Conservation (phyloP, 2,329 filamentous ascomycete genomes). For the Fusarium protoensiforme region DNA sequence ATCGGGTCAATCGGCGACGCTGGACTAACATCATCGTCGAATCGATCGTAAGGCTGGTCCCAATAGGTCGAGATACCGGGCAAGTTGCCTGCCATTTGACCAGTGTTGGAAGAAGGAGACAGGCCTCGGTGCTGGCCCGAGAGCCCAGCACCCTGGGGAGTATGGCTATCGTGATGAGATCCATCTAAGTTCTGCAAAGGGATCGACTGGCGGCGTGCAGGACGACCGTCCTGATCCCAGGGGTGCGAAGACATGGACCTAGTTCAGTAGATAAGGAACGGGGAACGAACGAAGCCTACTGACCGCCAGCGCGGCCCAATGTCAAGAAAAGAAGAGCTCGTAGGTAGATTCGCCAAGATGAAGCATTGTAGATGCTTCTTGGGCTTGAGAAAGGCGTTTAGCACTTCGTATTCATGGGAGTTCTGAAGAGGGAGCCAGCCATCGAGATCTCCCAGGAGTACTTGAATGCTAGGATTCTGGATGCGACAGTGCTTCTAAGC, state of each 20-base stretch:
- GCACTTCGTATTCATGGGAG: constrained; percentile 21
- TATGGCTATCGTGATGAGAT: constrained; percentile 22
- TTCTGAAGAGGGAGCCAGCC: constrained; percentile 28
- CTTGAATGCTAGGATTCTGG: constrained; percentile 22
- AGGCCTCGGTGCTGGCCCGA: constrained; percentile 17
- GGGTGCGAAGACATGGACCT: constrained; percentile 46
- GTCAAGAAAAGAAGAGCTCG: constrained; percentile 28
- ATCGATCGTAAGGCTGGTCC: constrained; percentile 58
- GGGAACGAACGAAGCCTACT: constrained; percentile 24
- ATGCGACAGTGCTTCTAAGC: constrained; percentile 20
- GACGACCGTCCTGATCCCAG: constrained; percentile 41
- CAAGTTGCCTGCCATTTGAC: constrained; percentile 47
- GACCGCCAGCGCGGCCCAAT: constrained; percentile 38
- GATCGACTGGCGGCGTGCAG: constrained; percentile 64
- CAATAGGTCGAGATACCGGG: constrained; percentile 64
- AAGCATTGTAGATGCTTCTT: constrained; percentile 36
- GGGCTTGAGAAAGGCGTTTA: constrained; percentile 14
- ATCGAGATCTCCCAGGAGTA: constrained; percentile 36
- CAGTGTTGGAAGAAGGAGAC: constrained; percentile 15
- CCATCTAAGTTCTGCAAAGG: constrained; percentile 72
- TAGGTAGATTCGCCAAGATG: constrained; percentile 9
- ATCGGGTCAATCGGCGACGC: constrained; percentile 65
- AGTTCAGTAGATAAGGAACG: constrained; percentile 1
- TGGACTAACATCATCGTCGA: constrained; percentile 50
- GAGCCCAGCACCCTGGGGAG: constrained; percentile 15